These are phyloP conservation scores for Penicillium sp. DNA, from an alignment of 2,329 filamentous ascomycete genomes.

Conservation along the genomic window DNA sequence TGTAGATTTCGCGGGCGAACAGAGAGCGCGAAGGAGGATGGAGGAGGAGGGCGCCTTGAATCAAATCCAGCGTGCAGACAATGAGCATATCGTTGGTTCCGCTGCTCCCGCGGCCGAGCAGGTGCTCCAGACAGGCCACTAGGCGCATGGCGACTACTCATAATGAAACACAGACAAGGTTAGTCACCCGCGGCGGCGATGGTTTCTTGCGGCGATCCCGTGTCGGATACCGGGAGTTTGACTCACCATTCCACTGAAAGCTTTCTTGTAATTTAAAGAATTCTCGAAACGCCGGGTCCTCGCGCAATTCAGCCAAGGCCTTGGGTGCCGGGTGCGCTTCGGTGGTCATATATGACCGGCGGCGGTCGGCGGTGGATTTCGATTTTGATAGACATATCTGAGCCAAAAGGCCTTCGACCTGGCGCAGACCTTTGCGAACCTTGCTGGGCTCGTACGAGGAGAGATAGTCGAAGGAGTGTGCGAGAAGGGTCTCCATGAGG, in stretches of 20 bases:
- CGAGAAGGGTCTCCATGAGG: conserved; percentile 82
- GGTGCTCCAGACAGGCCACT: conserved; percentile 75
- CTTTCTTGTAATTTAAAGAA: conserved; percentile 96
- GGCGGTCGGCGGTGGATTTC: conserved; percentile 36
- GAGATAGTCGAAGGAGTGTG: conserved; percentile 91
- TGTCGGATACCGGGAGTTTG: not conserved
- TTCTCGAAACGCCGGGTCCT: conserved; percentile 85
- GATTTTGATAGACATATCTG: conserved; percentile 77
- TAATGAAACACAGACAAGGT: not conserved
- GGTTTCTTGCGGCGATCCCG: not conserved
- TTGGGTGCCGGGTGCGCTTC: conserved; percentile 49
- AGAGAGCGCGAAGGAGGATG: conserved; percentile 84
- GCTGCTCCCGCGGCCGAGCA: conserved; percentile 74
- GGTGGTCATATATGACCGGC: conserved; percentile 38
- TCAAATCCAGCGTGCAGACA: conserved; percentile 76
- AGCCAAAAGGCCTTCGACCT: conserved; percentile 87
- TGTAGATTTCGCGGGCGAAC: conserved; percentile 83
- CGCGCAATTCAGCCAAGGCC: conserved; percentile 61
- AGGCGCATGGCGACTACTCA: conserved; percentile 68
- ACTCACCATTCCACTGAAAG: conserved; percentile 85
- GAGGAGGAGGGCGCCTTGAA: conserved; percentile 80
- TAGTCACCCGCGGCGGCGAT: too few species aligned
- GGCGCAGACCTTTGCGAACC: conserved; percentile 86
- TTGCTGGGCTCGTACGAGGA: conserved; percentile 86
- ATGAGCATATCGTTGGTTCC: conserved; percentile 85